Conservation (phyloP, 2,329 filamentous ascomycete genomes). For the Aquanectria penicillioides region DNA sequence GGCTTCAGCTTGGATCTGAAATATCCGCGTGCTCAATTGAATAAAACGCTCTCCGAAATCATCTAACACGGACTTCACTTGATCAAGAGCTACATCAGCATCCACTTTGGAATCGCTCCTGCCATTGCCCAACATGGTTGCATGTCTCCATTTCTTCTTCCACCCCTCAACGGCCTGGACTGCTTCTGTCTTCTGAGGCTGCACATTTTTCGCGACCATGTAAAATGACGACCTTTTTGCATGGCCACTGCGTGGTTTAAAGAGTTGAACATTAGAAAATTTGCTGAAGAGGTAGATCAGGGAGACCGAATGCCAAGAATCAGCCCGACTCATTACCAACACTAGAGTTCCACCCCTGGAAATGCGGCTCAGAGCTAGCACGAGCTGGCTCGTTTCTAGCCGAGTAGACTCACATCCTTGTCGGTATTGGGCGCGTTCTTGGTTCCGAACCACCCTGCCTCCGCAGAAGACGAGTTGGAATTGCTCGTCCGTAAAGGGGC, state of each 20-base stretch:
- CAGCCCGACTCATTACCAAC: neutral
- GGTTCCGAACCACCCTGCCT: neutral
- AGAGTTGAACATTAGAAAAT: constrained; percentile 37
- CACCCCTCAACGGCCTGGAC: constrained; percentile 49
- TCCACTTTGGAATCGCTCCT: too few relatives aligned
- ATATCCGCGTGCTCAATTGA: neutral
- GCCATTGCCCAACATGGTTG: constrained; percentile 50
- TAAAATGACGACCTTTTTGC: constrained; percentile 60
- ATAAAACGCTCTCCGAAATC: neutral
- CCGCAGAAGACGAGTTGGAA: constrained; percentile 2
- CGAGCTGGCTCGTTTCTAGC: neutral
- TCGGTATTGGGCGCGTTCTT: neutral
- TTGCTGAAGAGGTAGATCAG: neutral
- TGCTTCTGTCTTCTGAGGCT: constrained; percentile 45
- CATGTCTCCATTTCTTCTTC: constrained; percentile 50
- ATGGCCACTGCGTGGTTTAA: constrained; percentile 55
- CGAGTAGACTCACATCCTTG: neutral
- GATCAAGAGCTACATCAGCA: neutral
- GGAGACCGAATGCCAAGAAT: neutral
- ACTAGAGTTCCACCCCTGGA: neutral
- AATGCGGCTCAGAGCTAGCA: neutral
- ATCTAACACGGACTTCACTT: neutral
- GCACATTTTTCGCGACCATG: constrained; percentile 56
- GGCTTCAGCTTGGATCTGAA: neutral
- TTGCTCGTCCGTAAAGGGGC: neutral